Conservation (phyloP, 805 yeast genomes). For the Millerozyma miso region DNA sequence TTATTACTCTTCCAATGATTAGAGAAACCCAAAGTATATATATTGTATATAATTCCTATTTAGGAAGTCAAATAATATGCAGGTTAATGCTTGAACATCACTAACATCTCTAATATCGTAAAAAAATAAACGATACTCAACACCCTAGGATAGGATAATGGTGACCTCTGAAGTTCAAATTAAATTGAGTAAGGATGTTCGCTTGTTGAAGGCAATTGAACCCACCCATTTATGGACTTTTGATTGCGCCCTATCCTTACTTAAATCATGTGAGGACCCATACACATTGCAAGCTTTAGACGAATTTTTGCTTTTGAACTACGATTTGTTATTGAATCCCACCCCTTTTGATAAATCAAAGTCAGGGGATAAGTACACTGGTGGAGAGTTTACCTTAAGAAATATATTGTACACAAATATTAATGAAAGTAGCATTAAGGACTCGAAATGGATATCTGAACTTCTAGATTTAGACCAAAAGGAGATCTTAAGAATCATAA, state of each 20-base stretch:
- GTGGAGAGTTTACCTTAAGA: conserved; percentile 36
- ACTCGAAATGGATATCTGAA: conserved; percentile 38
- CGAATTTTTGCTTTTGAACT: conserved; percentile 34
- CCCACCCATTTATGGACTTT: conserved; percentile 39
- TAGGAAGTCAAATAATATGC: conserved; percentile 11
- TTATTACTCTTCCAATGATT: conserved; percentile 18
- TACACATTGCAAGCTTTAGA: conserved; percentile 34
- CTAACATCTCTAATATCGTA: neutral
- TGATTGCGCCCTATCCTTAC: conserved; percentile 31
- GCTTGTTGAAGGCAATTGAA: conserved; percentile 25
- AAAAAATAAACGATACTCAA: conserved; percentile 3
- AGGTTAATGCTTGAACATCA: neutral
- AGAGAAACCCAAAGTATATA: too few relatives aligned
- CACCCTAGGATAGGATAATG: conserved; percentile 4
- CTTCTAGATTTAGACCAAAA: conserved; percentile 34
- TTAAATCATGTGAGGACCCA: conserved; percentile 27
- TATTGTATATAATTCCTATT: conserved; percentile 8
- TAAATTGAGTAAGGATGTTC: conserved; percentile 4
- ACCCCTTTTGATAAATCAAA: conserved; percentile 20
- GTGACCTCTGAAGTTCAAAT: conserved; percentile 4
- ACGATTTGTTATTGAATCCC: conserved; percentile 25
- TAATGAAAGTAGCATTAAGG: conserved; percentile 27
- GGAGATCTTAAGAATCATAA: conserved; percentile 48
- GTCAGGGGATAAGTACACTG: conserved; percentile 1
- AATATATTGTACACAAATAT: conserved; percentile 35